Percentiles rank a stretch among this genome's conserved stretches.
phyloP scores from a whole-genome alignment of 257 asterid species.

The Fraxinus americana region DNA sequence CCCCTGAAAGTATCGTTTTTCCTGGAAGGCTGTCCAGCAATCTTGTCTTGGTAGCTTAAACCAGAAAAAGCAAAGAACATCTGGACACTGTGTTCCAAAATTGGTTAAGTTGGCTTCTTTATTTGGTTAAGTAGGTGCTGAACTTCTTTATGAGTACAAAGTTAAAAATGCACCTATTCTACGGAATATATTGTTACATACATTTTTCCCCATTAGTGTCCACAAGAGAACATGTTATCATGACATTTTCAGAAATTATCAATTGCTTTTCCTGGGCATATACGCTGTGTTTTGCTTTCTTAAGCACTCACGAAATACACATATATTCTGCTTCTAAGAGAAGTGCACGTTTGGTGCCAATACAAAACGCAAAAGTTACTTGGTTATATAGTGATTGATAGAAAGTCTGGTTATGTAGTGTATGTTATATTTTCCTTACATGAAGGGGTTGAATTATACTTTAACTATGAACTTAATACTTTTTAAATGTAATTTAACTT shows the following conservation, averaged over 20 bases:
- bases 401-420: not conserved
- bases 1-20: not conserved
- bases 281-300: not conserved
- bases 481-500: not conserved
- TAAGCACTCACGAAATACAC: not conserved
- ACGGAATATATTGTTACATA: not conserved
- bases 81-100: not conserved
- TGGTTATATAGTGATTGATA: not conserved
- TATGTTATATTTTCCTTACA: not conserved
- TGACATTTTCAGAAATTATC: no score
- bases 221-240: no score
- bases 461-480: not conserved
- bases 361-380: not conserved
- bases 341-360: not conserved
- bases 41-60: not conserved
- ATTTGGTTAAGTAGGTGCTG: not conserved
- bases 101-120: slow-evolving; percentile 1
- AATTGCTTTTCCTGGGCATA: not conserved
- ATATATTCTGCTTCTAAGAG: no score
- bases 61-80: not conserved
- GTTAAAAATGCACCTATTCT: not conserved
- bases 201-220: no score
- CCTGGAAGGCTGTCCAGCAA: not conserved
- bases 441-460: not conserved
- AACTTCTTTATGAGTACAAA: not conserved